Percentiles rank a stretch among this genome's conserved stretches.
These are phyloP conservation scores for Hypoxylon sp. DNA, from an alignment of 2,329 filamentous ascomycete genomes.

Conservation along the genomic window DNA sequence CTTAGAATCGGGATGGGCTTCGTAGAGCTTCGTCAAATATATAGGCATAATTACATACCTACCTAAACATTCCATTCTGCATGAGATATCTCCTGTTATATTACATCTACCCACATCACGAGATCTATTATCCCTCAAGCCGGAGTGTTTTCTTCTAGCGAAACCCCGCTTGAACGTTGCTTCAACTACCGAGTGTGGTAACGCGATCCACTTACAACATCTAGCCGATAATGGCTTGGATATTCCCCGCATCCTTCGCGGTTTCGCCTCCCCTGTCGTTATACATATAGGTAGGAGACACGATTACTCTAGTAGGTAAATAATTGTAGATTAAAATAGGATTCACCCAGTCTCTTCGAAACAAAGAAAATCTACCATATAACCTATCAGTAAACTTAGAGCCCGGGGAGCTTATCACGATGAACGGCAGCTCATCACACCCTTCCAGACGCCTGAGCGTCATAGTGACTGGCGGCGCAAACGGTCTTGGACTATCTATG, in stretches of 20 bases:
- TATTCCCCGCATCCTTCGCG: constrained; percentile 29
- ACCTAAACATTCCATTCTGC: background rate
- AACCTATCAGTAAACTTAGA: constrained; percentile 3
- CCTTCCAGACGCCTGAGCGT: constrained; percentile 42
- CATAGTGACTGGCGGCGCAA: constrained; percentile 53
- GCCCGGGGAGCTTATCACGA: constrained; percentile 10
- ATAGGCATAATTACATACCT: background rate
- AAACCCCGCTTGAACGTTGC: constrained; percentile 24
- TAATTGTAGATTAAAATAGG: background rate
- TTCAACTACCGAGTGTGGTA: constrained; percentile 33
- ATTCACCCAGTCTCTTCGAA: too few species aligned
- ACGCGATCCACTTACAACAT: constrained; percentile 30
- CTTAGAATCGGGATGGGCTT: background rate
- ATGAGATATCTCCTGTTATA: constrained; percentile 3
- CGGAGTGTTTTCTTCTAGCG: constrained; percentile 26
- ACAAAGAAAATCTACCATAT: too few species aligned
- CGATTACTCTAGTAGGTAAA: background rate
- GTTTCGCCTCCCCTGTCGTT: constrained; percentile 10
- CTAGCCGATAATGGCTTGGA: constrained; percentile 22
- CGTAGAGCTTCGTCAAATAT: background rate
- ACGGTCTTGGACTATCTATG: constrained; percentile 53
- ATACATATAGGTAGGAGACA: constrained; percentile 1
- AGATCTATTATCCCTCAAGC: constrained; percentile 6
- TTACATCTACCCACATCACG: constrained; percentile 1
- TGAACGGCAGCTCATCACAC: constrained; percentile 23